Conservation (phyloP, 2,329 filamentous ascomycete species). For the Pseudogymnoascus sp. region DNA sequence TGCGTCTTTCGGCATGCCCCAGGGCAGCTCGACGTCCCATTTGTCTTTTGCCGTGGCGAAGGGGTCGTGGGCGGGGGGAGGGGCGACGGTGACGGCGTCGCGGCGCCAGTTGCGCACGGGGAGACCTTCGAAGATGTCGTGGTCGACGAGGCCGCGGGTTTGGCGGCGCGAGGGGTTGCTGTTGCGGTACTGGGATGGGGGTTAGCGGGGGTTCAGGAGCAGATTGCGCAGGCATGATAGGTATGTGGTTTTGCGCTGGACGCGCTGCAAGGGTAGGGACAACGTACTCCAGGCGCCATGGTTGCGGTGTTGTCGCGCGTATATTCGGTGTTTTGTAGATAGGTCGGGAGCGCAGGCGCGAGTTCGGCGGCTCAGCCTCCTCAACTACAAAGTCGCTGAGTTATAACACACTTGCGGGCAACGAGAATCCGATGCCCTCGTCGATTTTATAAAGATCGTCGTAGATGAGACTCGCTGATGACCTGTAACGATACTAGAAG, state of each 20-base stretch:
- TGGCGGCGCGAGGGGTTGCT: slow-evolving; percentile 18
- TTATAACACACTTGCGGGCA: background rate
- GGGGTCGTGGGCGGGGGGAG: slow-evolving; percentile 58
- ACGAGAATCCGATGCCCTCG: background rate
- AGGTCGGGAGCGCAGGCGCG: background rate
- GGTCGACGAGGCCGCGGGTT: slow-evolving; percentile 40
- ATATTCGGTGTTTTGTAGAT: background rate
- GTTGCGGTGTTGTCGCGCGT: background rate
- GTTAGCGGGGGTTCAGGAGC: background rate
- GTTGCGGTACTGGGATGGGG: background rate
- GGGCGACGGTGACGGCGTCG: slow-evolving; percentile 61
- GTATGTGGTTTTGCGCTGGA: too few relatives aligned
- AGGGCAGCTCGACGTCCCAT: slow-evolving; percentile 69
- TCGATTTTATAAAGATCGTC: background rate
- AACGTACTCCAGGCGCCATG: slow-evolving; percentile 9
- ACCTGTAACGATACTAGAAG: background rate
- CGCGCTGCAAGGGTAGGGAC: too few relatives aligned
- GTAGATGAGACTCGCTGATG: background rate
- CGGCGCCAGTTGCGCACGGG: slow-evolving; percentile 88
- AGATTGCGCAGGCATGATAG: too few relatives aligned
- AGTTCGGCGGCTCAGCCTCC: background rate
- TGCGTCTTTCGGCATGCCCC: slow-evolving; percentile 79
- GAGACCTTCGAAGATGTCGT: slow-evolving; percentile 50
- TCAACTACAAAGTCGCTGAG: background rate
- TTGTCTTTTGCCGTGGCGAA: slow-evolving; percentile 54